Evolutionary conservation across 495 filamentous ascomycete genomes (phyloP), one percentile per base, ranked within the genome.

Genomic region (Saxophila tyrrhenica): DNA sequence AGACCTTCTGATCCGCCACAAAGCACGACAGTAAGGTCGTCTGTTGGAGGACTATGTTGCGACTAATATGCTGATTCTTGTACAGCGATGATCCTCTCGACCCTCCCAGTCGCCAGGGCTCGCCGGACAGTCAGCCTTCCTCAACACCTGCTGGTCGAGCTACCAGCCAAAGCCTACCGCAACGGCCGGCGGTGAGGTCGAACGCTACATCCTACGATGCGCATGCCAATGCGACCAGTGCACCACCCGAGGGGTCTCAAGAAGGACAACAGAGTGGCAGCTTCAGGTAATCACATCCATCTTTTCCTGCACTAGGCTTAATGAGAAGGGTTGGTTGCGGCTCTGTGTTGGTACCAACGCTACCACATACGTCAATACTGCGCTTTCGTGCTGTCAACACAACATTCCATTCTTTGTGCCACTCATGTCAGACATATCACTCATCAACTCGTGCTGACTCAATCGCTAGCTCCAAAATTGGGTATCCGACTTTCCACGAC

Each of bases 1-100:
- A 15, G 89, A 95, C 68, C 70, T 95, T 22, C 74, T 94, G 25
- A 73, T 76, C 24, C 81, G 89, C 48, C 89, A 95, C 65, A 75
- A 83, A 64, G 85, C 89, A 62, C 79, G 84, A 77, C 87, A 91
- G 87, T 91, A 69, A 74, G 86, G 71, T 32, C 55, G 68, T 39
- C 35, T 7, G 19, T 44, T 44, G 17, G 3, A n/a, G 7, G 15
- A 5, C 5, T 21, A 9, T 44, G 41, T n/a, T n/a, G 5, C 8
- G 19, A 72, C 23, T 47, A 22, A 35, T 9, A n/a, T 17, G 39
- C 58, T 57, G 35, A 62, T 44, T 21, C 17, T n/a, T 13, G 21
- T 25, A 19, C 16, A 62, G 60, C 47, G 51, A 59, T 44, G 53
- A 62, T 24, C 57, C 56, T 7, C 44, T 56, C 24, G 39, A 50